phyloP scores from a whole-genome alignment of 371 early-diverging fungal genomes.

The Neoconidiobolus thromboides region DNA sequence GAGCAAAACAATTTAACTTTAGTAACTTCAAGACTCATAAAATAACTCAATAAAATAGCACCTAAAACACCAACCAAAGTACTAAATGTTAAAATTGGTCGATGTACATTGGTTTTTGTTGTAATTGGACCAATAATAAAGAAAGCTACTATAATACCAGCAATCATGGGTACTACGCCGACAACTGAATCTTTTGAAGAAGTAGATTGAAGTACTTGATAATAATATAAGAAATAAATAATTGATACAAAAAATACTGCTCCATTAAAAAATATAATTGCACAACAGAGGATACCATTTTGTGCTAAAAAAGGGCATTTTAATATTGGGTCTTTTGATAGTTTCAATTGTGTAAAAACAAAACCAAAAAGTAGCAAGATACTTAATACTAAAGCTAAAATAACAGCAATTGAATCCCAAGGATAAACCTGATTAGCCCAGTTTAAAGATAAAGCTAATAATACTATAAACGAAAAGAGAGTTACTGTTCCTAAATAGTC shows the following conservation, averaged over 20 bases:
- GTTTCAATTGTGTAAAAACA: slow-evolving; percentile 29
- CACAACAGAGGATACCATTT: slow-evolving; percentile 20
- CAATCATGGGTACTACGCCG: slow-evolving; percentile 40
- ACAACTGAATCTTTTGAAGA: slow-evolving; percentile 36
- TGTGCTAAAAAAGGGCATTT: slow-evolving; percentile 23
- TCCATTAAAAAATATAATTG: slow-evolving; percentile 35
- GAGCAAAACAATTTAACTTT: slow-evolving; percentile 20
- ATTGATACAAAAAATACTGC: slow-evolving; percentile 42
- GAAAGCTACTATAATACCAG: slow-evolving; percentile 24
- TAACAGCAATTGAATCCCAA: slow-evolving; percentile 30
- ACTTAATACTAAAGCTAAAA: slow-evolving; percentile 33
- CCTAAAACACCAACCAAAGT: slow-evolving; percentile 21
- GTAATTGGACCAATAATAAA: slow-evolving; percentile 29
- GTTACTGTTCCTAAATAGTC: slow-evolving; percentile 3
- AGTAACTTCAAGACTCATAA: slow-evolving; percentile 14
- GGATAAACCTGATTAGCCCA: slow-evolving; percentile 28
- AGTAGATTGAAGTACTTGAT: slow-evolving; percentile 19
- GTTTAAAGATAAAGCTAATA: slow-evolving; percentile 6
- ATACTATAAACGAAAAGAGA: not conserved
- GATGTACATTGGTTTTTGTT: slow-evolving; percentile 23
- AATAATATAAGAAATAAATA: slow-evolving; percentile 46
- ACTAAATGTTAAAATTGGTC: slow-evolving; percentile 26
- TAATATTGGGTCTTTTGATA: slow-evolving; percentile 31
- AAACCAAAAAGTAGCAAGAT: slow-evolving; percentile 40
- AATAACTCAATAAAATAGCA: slow-evolving; percentile 21